Base-by-base conservation (phyloP, 768 basidiomycete species). In the Mycena vitilis region DNA sequence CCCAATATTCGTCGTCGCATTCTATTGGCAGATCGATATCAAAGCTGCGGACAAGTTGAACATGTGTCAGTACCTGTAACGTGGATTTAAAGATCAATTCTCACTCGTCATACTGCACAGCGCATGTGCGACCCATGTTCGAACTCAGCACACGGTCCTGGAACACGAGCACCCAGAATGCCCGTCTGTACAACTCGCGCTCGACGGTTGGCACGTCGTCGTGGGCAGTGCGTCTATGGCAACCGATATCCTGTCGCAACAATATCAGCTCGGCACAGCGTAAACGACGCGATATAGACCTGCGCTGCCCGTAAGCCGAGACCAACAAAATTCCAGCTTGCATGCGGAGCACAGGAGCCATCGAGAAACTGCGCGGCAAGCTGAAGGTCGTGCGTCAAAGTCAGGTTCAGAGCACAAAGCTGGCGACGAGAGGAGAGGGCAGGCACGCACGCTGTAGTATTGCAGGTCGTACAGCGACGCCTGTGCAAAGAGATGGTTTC, bases 381-480 rank as follows among this genome's bases (percentile, higher is more conserved):
- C 89, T 91, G 47, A 0, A 72, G 34, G 18, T 7, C 18, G 20
- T n/a, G n/a, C n/a, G n/a, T 2, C 10, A 49, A 15, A 40, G 40
- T 10, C 10, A 40, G 4, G 40, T 2, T 2, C 5, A 44, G 22
- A 42, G 20, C 9, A 20, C 12, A 10, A 30, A 16, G 2, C 15
- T 30, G 15, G 36, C 4, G 20, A 4, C 34, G n/a, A 36, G 10
- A 4, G 40, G 10, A 40, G 30, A 6, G 8, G 20, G 2, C n/a
- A 44, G 2, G 18, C 18, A 81, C 86, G 80, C 71, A 84, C 86
- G 51, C 81, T 81, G 74, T 90, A 89, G 37, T 84, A 82, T 73
- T 96, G 95, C 53, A 96, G 76, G 69, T 95, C 95, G 75, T 87
- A 90, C 63, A 95, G 75, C 5, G 85, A 79, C 1, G 93, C 90